Conservation (phyloP, 208 protist species). For the Leishmania guyanensis region DNA sequence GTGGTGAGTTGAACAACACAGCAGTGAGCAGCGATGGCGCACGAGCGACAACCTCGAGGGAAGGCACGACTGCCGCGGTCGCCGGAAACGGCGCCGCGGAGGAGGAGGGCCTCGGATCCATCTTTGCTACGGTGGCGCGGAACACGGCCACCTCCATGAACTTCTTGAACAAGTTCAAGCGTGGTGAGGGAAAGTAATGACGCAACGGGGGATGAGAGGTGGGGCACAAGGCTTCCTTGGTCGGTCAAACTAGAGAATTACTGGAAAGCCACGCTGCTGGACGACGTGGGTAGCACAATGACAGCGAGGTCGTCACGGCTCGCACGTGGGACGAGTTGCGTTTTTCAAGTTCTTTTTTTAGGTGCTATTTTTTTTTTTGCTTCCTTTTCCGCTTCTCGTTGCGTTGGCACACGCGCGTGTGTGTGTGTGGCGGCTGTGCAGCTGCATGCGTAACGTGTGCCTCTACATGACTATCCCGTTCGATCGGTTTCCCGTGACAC, state of each 20-base stretch:
- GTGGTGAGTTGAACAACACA: background rate
- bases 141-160: conserved; percentile 70
- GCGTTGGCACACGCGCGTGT: too few relatives aligned
- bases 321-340: too few relatives aligned
- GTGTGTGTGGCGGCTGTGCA: background rate
- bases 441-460: background rate
- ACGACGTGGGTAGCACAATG: background rate
- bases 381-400: background rate
- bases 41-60: background rate
- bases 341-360: background rate
- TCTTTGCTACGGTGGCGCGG: conserved; percentile 62
- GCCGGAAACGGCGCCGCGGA: conserved; percentile 11
- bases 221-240: background rate
- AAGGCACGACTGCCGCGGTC: background rate
- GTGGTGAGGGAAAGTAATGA: conserved; percentile 32
- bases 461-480: too few relatives aligned
- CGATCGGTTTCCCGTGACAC: background rate
- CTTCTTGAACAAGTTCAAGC: conserved; percentile 79
- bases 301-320: background rate
- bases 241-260: background rate
- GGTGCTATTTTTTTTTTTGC: background rate
- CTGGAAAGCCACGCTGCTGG: background rate
- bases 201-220: background rate
- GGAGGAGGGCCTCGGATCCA: conserved; percentile 53
- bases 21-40: background rate